A percentile compares a stretch with the other conserved stretches of the same genome.
Conservation (phyloP, 1,284 basidiomycete species). For the Boletus smithii region DNA sequence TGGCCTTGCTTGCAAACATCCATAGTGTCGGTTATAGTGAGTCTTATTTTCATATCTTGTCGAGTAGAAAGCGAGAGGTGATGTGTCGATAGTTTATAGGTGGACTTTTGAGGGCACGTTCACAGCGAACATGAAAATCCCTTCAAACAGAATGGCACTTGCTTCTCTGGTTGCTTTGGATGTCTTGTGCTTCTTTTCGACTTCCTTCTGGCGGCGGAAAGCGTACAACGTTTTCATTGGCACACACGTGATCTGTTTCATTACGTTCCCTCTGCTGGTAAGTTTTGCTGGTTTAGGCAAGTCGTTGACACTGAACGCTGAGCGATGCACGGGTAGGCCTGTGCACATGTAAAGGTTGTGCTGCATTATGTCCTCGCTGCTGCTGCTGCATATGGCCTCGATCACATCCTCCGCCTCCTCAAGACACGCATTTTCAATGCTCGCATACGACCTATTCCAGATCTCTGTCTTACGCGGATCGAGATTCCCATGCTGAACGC, state of each 20-base stretch:
- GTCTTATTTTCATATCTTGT: slow-evolving; percentile 23
- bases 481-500: slow-evolving; percentile 59
- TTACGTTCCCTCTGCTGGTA: slow-evolving; percentile 49
- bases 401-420: slow-evolving; percentile 60
- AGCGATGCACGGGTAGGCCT: slow-evolving; percentile 34
- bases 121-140: slow-evolving; percentile 31
- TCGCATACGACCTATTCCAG: slow-evolving; percentile 52
- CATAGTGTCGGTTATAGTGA: slow-evolving; percentile 65
- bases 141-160: slow-evolving; percentile 48
- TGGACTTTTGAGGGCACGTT: slow-evolving; percentile 53
- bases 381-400: slow-evolving; percentile 59
- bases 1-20: slow-evolving; percentile 61
- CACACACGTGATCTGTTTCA: slow-evolving; percentile 47
- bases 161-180: slow-evolving; percentile 52
- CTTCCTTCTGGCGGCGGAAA: slow-evolving; percentile 47
- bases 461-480: slow-evolving; percentile 57
- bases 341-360: slow-evolving; percentile 43
- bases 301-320: not conserved
- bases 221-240: slow-evolving; percentile 58
- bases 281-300: slow-evolving; percentile 17
- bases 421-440: slow-evolving; percentile 66
- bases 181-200: slow-evolving; percentile 54
- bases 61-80: not conserved
- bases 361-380: slow-evolving; percentile 52
- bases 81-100: slow-evolving; percentile 47